A percentile compares a stretch with the other conserved stretches of the same genome.
Evolutionary conservation across 2,329 filamentous ascomycete genomes (phyloP).

Genomic region (Clonostachys byssicola): DNA sequence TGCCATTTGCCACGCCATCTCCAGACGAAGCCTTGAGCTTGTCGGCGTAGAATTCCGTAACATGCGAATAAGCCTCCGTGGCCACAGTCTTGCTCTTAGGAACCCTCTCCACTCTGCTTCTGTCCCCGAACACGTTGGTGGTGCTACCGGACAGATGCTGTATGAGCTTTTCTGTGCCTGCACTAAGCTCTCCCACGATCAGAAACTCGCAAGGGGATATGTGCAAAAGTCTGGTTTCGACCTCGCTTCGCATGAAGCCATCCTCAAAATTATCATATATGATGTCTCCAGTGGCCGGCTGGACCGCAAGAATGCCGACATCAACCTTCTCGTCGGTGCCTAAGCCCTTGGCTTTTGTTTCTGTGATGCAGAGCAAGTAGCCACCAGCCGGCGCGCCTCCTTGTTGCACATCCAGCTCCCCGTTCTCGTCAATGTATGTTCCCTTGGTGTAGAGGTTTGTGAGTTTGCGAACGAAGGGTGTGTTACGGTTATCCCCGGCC

Average conservation of each 20-base stretch:
- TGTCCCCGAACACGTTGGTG: constrained; percentile 89
- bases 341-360: constrained; percentile 71
- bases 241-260: constrained; percentile 93
- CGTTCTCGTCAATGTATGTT: constrained; percentile 92
- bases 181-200: constrained; percentile 85
- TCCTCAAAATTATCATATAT: constrained; percentile 96
- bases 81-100: constrained; percentile 75
- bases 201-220: constrained; percentile 95
- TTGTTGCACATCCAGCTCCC: constrained; percentile 61
- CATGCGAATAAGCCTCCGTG: constrained; percentile 80
- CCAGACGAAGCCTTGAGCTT: constrained; percentile 64
- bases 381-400: constrained; percentile 60
- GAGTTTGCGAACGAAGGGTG: constrained; percentile 86
- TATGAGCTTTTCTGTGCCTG: constrained; percentile 87
- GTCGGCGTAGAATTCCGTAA: constrained; percentile 87
- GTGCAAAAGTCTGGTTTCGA: constrained; percentile 91
- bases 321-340: constrained; percentile 92
- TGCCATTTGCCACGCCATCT: constrained; percentile 52
- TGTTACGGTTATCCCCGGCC: constrained; percentile 87
- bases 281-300: constrained; percentile 92
- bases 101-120: constrained; percentile 78
- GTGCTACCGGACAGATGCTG: constrained; percentile 85
- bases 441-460: constrained; percentile 98
- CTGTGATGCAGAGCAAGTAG: constrained; percentile 91
- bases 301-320: constrained; percentile 88